Percentiles rank a stretch among this genome's conserved stretches.
phyloP scores from a whole-genome alignment of 495 filamentous ascomycete genomes.

The Gamarada debralockiae region DNA sequence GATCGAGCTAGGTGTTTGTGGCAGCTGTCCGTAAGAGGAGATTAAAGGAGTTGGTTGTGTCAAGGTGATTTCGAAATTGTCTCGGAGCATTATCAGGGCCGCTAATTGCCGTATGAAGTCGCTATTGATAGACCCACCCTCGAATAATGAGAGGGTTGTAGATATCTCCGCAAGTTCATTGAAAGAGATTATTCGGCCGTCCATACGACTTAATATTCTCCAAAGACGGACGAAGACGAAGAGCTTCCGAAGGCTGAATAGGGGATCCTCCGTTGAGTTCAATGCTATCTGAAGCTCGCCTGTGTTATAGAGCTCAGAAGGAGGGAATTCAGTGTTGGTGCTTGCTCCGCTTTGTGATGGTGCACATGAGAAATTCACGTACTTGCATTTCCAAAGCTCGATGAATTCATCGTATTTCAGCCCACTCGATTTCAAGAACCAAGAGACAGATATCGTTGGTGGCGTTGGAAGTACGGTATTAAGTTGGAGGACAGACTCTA shows the following conservation, averaged over 20 bases:
- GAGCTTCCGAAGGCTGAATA: neutral
- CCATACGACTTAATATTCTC: neutral
- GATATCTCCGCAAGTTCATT: too few species aligned
- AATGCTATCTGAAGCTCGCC: neutral
- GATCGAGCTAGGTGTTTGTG: neutral
- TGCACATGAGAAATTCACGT: neutral
- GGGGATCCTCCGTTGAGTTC: neutral
- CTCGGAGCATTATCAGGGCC: neutral
- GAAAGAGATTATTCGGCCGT: too few species aligned
- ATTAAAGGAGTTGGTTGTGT: too few species aligned
- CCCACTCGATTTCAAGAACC: neutral
- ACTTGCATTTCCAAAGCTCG: neutral
- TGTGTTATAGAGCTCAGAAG: neutral
- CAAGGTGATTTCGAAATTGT: too few species aligned
- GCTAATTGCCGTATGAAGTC: constrained; percentile 1
- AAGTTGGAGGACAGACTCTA: neutral
- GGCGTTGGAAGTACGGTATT: too few species aligned
- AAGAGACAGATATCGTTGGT: too few species aligned
- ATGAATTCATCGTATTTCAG: neutral
- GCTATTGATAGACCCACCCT: neutral
- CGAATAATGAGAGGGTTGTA: too few species aligned
- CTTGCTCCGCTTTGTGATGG: too few species aligned
- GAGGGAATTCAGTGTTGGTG: too few species aligned
- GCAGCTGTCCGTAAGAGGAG: neutral
- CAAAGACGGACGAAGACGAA: neutral